phyloP scores from a whole-genome alignment of 306 rosid species.

The Inga leiocalycina region DNA sequence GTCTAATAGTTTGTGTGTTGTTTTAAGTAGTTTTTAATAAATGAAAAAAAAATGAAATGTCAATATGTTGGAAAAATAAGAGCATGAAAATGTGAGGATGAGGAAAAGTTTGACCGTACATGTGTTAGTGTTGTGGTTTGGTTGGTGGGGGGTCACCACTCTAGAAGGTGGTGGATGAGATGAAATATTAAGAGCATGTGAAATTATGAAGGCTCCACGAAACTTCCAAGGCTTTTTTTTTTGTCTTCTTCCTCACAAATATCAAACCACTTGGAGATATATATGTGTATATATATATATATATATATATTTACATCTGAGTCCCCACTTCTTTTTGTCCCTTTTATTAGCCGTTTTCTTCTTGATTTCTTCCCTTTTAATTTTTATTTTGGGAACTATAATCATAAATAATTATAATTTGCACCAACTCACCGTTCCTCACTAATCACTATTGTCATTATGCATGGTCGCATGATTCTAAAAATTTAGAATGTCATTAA shows the following conservation, averaged over 20 bases:
- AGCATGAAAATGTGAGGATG: neutral
- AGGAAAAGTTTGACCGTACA: slow-evolving; percentile 29
- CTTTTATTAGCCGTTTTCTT: neutral
- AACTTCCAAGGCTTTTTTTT: neutral
- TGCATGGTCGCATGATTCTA: neutral
- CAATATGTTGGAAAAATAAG: neutral
- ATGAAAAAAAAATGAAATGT: neutral
- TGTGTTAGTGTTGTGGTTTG: slow-evolving; percentile 37
- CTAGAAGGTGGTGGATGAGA: slow-evolving; percentile 24
- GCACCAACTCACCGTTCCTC: neutral
- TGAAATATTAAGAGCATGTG: neutral
- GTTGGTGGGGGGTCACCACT: neutral
- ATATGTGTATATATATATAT: too few relatives aligned
- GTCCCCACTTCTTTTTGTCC: neutral
- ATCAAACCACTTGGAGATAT: neutral
- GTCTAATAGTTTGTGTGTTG: too few relatives aligned
- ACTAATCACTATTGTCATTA: neutral
- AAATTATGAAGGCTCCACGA: neutral
- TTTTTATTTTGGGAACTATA: too few relatives aligned
- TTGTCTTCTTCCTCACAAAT: neutral
- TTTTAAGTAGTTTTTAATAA: too few relatives aligned
- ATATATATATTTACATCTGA: neutral
- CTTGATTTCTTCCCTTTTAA: neutral
- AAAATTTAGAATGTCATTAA: neutral
- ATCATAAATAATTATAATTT: neutral